Evolutionary conservation across 768 basidiomycete genomes (phyloP), one percentile per base, ranked within the genome.

Genomic region (Kwoniella botswanensis): DNA sequence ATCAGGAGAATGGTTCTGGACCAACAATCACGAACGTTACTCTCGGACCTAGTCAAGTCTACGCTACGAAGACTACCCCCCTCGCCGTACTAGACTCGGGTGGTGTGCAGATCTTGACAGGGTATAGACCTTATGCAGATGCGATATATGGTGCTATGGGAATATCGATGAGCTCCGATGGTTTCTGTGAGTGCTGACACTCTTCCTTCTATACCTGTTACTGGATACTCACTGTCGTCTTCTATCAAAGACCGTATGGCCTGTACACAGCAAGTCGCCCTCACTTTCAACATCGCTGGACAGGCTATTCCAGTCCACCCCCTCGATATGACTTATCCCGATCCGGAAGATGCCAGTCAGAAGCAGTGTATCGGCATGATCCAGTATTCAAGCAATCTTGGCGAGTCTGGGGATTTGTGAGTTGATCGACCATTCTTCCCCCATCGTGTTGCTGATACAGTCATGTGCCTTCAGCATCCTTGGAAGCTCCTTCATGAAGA

Each of bases 41-140:
- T 4, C 74, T 81, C 10, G 77, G 76, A 12, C 53, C 71, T 4
- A 79, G 77, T 67, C 57, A 57, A 59, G 73, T 75, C 10, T 71
- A 76, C 21, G 26, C 73, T 4, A 44, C 63, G 7, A 74, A 75
- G 50, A 70, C 66, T 41, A 72, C 67, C 9, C 82, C 82, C 0
- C 66, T 83, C 11, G 82, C 78, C 1, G 81, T 83, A 1, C 59
- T 83, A 26, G 82, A 83, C 65, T 83, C 82, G 0, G 82, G 82
- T 56, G 82, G 82, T 22, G 75, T 79, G 58, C 77, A 75, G 57
- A 79, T 83, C 41, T 56, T 83, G 56, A 72, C 80, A n/a, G 81
- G 79, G 1, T 63, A 72, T 53, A 68, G 75, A 22, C 61, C 68
- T 17, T 75, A 77, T 35, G 72, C 78, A 24, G 77, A 83, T 71